Evolutionary conservation across 2,329 filamentous ascomycete species (phyloP).

Genomic region (Bipolaris oryzae): DNA sequence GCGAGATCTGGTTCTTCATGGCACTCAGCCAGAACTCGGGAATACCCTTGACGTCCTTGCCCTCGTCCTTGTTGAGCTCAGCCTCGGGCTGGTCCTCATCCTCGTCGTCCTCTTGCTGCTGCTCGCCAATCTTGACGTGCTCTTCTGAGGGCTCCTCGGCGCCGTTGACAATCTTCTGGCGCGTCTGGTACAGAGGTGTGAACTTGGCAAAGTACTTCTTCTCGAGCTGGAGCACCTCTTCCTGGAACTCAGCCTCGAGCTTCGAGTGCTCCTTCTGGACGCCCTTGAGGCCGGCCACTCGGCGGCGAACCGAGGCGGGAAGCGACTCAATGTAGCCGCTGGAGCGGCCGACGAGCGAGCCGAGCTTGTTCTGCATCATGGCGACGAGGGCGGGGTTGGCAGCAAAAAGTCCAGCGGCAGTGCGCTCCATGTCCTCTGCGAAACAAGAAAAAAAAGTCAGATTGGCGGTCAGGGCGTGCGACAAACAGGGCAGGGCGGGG

Average conservation of each 20-base stretch:
- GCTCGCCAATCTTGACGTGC: constrained; percentile 86
- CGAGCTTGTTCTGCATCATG: constrained; percentile 97
- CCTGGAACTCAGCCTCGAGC: constrained; percentile 97
- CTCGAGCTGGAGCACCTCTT: constrained; percentile 96
- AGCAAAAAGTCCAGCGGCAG: constrained; percentile 91
- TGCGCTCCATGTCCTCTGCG: constrained; percentile 87
- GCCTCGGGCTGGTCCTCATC: constrained; percentile 56
- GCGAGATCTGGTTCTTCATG: constrained; percentile 98
- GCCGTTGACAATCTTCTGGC: constrained; percentile 91
- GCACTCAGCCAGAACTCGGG: constrained; percentile 99
- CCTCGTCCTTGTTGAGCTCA: constrained; percentile 65
- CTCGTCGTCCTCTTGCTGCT: constrained; percentile 70
- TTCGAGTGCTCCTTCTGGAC: constrained; percentile 99
- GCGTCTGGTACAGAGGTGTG: constrained; percentile 95
- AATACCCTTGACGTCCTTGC: constrained; percentile 73
- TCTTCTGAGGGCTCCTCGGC: constrained; percentile 81
- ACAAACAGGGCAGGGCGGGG: constrained; percentile 33
- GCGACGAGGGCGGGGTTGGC: constrained; percentile 93
- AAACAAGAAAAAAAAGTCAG: constrained; percentile 30
- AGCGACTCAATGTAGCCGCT: constrained; percentile 98
- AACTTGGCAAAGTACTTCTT: constrained; percentile 99
- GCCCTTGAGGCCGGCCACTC: constrained; percentile 93
- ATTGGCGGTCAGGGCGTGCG: constrained; percentile 46
- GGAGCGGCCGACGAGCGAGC: constrained; percentile 88
- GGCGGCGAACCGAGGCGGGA: constrained; percentile 84